A percentile compares a stretch with the other conserved stretches of the same genome.
Evolutionary conservation across 192 early-diverging fungal species (phyloP).

Genomic region (Glomus cerebriforme): DNA sequence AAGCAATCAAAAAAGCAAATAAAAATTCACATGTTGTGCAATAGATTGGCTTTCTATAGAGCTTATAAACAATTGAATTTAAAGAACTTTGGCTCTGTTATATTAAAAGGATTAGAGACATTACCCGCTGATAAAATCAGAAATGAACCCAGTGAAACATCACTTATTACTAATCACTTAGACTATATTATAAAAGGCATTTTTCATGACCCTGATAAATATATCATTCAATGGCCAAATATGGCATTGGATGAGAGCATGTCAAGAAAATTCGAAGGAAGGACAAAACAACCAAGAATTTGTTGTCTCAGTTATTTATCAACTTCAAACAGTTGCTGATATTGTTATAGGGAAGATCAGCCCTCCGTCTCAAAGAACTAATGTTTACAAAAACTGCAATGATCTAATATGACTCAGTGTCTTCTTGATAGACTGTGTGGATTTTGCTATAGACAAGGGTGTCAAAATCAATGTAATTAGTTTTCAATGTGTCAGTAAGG

Average conservation of each 20-base stretch:
- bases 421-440: slow-evolving; percentile 14
- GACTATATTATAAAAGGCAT: slow-evolving; percentile 18
- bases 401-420: slow-evolving; percentile 17
- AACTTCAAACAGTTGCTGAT: slow-evolving; percentile 12
- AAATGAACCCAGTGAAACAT: slow-evolving; percentile 16
- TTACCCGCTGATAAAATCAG: slow-evolving; percentile 3
- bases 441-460: slow-evolving; percentile 14
- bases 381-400: slow-evolving; percentile 25
- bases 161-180: slow-evolving; percentile 16
- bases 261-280: slow-evolving; percentile 6
- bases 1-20: background rate
- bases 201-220: slow-evolving; percentile 7
- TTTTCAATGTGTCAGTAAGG: slow-evolving; percentile 27
- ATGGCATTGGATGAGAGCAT: slow-evolving; percentile 19
- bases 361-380: slow-evolving; percentile 6
- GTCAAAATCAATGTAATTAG: slow-evolving; percentile 20
- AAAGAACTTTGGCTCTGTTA: background rate
- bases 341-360: slow-evolving; percentile 17
- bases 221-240: slow-evolving; percentile 17
- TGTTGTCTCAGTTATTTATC: background rate
- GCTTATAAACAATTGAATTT: background rate
- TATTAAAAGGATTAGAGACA: background rate
- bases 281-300: slow-evolving; percentile 17
- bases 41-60: background rate
- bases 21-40: background rate